A percentile compares a stretch with the other conserved stretches of the same genome.
Evolutionary conservation across 192 early-diverging fungal species (phyloP).

Genomic region (Coemansia erecta): DNA sequence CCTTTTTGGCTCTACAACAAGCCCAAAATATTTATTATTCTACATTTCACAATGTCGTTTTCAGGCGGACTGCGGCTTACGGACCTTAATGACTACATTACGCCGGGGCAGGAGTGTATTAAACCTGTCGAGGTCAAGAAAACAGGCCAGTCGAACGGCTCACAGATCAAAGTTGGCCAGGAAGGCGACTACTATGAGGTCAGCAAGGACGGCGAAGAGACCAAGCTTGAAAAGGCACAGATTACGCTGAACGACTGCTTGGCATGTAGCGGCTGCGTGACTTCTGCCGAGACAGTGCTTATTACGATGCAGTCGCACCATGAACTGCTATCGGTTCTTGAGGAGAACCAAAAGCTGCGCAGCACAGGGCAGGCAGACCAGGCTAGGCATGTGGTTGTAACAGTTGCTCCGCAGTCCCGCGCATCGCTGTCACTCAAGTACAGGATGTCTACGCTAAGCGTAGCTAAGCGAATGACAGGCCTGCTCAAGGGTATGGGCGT

Average conservation of each 20-base stretch:
- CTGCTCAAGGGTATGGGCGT: constrained; percentile 82
- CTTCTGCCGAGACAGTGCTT: constrained; percentile 93
- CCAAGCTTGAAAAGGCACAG: constrained; percentile 78
- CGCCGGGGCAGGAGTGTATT: constrained; percentile 96
- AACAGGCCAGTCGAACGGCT: constrained; percentile 57
- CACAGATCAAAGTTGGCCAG: constrained; percentile 70
- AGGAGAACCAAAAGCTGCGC: constrained; percentile 37
- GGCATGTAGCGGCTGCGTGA: constrained; percentile 98
- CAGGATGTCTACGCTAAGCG: constrained; percentile 62
- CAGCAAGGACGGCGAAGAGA: constrained; percentile 78
- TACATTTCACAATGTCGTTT: constrained; percentile 64
- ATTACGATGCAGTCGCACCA: constrained; percentile 91
- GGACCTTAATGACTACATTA: constrained; percentile 97
- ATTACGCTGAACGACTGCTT: constrained; percentile 96
- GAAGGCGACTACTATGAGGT: constrained; percentile 91
- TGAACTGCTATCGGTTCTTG: constrained; percentile 62
- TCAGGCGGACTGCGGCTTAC: constrained; percentile 83
- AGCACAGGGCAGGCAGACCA: constrained; percentile 15
- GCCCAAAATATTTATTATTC: neutral
- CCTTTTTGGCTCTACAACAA: too few species aligned
- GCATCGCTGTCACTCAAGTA: constrained; percentile 92
- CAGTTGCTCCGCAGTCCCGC: constrained; percentile 84
- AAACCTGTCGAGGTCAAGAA: constrained; percentile 87
- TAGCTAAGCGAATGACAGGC: constrained; percentile 67
- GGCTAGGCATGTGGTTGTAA: constrained; percentile 66